These are phyloP conservation scores for Fraxinus anomala DNA, from an alignment of 257 asterid genomes.

Conservation along the genomic window DNA sequence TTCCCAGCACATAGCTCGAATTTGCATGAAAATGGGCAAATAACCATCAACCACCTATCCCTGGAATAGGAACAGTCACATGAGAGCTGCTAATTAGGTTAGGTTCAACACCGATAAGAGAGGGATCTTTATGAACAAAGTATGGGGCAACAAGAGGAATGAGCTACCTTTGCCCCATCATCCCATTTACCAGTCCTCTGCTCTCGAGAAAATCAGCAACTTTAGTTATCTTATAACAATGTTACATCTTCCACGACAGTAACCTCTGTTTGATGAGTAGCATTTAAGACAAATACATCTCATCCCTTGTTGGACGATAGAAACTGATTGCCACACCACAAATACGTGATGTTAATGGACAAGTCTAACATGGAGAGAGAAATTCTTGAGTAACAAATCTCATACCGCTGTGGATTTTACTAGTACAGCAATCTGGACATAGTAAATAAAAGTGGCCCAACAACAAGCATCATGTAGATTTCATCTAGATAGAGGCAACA, in stretches of 20 bases:
- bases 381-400: neutral
- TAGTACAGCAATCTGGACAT: conserved; percentile 13
- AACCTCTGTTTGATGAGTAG: neutral
- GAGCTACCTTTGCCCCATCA: neutral
- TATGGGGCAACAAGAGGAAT: neutral
- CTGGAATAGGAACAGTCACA: neutral
- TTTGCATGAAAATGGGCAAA: neutral
- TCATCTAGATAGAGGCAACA: neutral
- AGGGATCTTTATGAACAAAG: neutral
- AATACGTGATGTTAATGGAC: neutral
- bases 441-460: neutral
- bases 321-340: neutral
- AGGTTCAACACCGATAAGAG: neutral
- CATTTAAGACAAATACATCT: conserved; percentile 1
- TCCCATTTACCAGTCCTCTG: neutral
- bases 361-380: neutral
- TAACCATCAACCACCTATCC: neutral
- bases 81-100: neutral
- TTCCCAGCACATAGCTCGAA: neutral
- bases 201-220: neutral
- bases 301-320: conserved; percentile 7
- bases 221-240: neutral
- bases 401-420: neutral
- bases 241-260: neutral
- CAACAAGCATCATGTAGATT: neutral